Percentiles rank a stretch among this genome's conserved stretches.
These are phyloP conservation scores for Apiotrichum brassicae DNA, from an alignment of 1,284 basidiomycete genomes.

Conservation along the genomic window DNA sequence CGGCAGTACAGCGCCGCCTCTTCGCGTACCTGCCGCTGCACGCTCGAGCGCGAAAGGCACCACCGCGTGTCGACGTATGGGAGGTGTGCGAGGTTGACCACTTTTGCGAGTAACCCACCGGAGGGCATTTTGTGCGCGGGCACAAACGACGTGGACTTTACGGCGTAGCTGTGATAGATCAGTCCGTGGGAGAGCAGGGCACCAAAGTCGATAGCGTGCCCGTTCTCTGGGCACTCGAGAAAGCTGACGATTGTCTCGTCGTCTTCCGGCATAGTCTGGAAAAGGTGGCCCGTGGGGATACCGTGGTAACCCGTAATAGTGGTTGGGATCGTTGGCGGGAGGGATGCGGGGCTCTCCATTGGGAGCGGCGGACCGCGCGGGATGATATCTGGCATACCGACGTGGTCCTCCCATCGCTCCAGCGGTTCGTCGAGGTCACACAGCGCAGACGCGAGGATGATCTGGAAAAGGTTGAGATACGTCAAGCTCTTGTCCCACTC, in stretches of 20 bases:
- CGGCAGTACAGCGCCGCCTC: conserved; percentile 7
- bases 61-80: conserved; percentile 1
- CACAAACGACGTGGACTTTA: not conserved
- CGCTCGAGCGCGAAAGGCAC: not conserved
- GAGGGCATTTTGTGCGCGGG: not conserved
- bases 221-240: not conserved
- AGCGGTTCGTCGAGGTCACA: not conserved
- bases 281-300: not conserved
- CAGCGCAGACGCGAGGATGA: conserved; percentile 1
- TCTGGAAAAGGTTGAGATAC: not conserved
- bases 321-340: not conserved
- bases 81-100: not conserved
- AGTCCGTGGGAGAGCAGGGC: not conserved
- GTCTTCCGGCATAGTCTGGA: not conserved
- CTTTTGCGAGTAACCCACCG: not conserved
- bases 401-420: not conserved
- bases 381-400: not conserved
- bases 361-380: not conserved
- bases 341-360: no score
- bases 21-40: not conserved
- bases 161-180: not conserved
- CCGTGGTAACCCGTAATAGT: not conserved
- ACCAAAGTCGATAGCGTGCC: not conserved
- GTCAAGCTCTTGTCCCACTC: not conserved
- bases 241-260: not conserved